A percentile compares a stretch with the other conserved stretches of the same genome.
Conservation (phyloP, 2,329 filamentous ascomycete species). For the Aspergillus awamori region DNA sequence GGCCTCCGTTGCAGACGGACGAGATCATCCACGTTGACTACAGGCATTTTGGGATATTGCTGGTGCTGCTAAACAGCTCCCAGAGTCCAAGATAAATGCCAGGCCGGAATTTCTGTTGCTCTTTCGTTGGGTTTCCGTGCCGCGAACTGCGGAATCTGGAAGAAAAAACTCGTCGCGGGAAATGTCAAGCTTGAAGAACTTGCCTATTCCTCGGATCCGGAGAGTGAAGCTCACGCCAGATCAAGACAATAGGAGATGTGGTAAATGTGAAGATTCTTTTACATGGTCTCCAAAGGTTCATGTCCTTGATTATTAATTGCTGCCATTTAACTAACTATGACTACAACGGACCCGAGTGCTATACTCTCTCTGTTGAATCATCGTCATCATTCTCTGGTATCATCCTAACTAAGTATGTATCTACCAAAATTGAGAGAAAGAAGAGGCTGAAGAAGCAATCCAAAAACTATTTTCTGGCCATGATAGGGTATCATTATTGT, state of each 20-base stretch:
- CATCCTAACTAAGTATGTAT: not conserved
- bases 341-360: not conserved
- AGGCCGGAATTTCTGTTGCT: conserved; percentile 17
- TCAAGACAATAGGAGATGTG: not conserved
- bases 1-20: conserved; percentile 85
- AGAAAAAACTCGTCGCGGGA: conserved; percentile 23
- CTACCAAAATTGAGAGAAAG: not conserved
- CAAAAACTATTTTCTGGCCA: not conserved
- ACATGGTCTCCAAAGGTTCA: not conserved
- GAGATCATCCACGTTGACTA: conserved; percentile 87
- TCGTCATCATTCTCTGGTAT: not conserved
- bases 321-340: not conserved
- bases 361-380: not conserved
- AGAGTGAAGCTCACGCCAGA: not conserved
- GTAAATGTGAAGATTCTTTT: not conserved
- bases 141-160: conserved; percentile 16
- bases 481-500: conserved; percentile 2
- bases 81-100: conserved; percentile 5
- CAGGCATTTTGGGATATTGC: conserved; percentile 70
- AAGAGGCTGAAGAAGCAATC: not conserved
- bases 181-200: not conserved
- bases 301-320: conserved; percentile 15
- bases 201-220: not conserved
- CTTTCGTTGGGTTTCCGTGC: conserved; percentile 16
- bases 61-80: conserved; percentile 20